Percentiles rank a stretch among this genome's conserved stretches.
These are phyloP conservation scores for Pichia insulana DNA, from an alignment of 805 yeast genomes.

Conservation along the genomic window DNA sequence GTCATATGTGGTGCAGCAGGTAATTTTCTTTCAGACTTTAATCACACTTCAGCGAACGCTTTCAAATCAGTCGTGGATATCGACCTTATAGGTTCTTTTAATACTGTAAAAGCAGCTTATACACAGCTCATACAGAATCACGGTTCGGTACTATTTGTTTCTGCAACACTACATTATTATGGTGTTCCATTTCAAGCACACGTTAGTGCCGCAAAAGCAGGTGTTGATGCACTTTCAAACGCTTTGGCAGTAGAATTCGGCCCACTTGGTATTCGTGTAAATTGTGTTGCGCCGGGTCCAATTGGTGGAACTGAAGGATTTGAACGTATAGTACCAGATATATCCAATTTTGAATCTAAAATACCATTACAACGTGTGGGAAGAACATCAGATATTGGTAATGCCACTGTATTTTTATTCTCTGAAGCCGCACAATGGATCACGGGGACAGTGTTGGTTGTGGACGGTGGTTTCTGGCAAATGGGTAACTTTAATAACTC, in stretches of 20 bases:
- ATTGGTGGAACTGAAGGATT: constrained; percentile 84
- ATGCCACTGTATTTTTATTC: constrained; percentile 75
- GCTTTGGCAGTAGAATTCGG: constrained; percentile 88
- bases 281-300: constrained; percentile 88
- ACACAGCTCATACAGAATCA: constrained; percentile 53
- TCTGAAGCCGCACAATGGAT: constrained; percentile 75
- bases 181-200: constrained; percentile 87
- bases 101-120: constrained; percentile 78
- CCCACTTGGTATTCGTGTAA: constrained; percentile 75
- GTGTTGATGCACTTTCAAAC: constrained; percentile 79
- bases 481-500: constrained; percentile 38
- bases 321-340: constrained; percentile 46
- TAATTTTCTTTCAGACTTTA: constrained; percentile 75
- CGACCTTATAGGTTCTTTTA: constrained; percentile 81
- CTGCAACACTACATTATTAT: constrained; percentile 83
- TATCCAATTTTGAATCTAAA: constrained; percentile 32
- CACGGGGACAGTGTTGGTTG: constrained; percentile 69
- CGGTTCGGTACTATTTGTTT: constrained; percentile 70
- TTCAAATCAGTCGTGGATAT: constrained; percentile 82
- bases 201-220: constrained; percentile 94
- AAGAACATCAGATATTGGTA: constrained; percentile 69
- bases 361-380: constrained; percentile 69
- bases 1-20: constrained; percentile 97
- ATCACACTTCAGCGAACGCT: constrained; percentile 73
- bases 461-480: constrained; percentile 92